A percentile compares a stretch with the other conserved stretches of the same genome.
phyloP scores from a whole-genome alignment of 169 alveolate species.

The Eimeria maxima region DNA sequence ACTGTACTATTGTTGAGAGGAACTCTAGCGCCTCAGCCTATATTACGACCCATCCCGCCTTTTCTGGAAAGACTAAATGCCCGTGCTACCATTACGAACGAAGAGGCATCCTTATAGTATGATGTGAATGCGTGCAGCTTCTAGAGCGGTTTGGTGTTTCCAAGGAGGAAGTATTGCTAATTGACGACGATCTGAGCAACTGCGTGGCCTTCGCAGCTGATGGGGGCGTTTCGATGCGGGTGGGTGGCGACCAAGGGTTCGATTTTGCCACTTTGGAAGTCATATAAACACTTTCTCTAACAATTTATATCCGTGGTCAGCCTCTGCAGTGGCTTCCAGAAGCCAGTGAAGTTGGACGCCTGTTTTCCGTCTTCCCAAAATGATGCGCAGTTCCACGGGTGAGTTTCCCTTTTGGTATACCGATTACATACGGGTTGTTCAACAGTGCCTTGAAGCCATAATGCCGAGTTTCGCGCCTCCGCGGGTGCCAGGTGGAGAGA shows the following conservation, averaged over 20 bases:
- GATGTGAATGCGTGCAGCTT: constrained; percentile 3
- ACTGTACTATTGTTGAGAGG: neutral
- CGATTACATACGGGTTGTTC: neutral
- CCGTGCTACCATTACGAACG: neutral
- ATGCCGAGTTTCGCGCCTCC: neutral
- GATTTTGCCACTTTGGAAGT: constrained; percentile 5
- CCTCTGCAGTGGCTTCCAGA: neutral
- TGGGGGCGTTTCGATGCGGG: constrained; percentile 55
- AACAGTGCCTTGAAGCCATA: neutral
- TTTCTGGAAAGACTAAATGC: neutral
- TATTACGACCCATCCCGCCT: neutral
- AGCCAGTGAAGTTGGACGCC: neutral
- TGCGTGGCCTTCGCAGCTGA: constrained; percentile 31
- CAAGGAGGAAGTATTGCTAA: constrained; percentile 43
- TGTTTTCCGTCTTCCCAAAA: neutral
- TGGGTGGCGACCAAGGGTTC: constrained; percentile 51
- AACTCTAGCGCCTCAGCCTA: neutral
- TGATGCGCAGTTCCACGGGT: neutral
- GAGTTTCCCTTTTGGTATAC: neutral
- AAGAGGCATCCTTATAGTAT: neutral
- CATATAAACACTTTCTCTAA: neutral
- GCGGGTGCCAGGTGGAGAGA: neutral
- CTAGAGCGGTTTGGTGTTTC: constrained; percentile 37
- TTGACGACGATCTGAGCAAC: constrained; percentile 60
- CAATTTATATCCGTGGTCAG: neutral